Evolutionary conservation across 2,329 filamentous ascomycete species (phyloP).

Genomic region (Colletotrichum aenigma): DNA sequence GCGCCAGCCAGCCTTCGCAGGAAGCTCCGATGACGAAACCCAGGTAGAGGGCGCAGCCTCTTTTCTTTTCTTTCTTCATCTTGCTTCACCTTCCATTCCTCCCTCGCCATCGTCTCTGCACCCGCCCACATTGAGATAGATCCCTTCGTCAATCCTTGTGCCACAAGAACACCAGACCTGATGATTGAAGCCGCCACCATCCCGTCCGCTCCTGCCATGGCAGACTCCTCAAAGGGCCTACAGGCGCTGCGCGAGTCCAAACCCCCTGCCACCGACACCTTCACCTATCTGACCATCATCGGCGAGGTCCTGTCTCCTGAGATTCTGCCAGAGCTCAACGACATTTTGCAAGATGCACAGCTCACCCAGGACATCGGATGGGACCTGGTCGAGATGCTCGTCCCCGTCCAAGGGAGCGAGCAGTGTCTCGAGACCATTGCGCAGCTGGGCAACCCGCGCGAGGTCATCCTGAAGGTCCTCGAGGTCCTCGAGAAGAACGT

Average conservation of each 20-base stretch:
- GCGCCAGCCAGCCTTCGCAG: background rate
- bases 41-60: background rate
- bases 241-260: slow-evolving; percentile 52
- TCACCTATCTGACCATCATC: slow-evolving; percentile 80
- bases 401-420: slow-evolving; percentile 71
- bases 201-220: slow-evolving; percentile 12
- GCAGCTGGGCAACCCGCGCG: slow-evolving; percentile 77
- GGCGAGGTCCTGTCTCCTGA: slow-evolving; percentile 74
- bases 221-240: slow-evolving; percentile 42
- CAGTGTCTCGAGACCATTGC: slow-evolving; percentile 76
- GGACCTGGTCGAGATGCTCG: slow-evolving; percentile 79
- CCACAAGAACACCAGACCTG: background rate
- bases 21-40: slow-evolving; percentile 17
- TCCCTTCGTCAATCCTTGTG: background rate
- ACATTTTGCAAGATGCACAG: slow-evolving; percentile 69
- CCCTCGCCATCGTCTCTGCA: background rate
- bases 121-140: background rate
- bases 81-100: background rate
- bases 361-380: slow-evolving; percentile 81
- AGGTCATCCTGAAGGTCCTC: slow-evolving; percentile 81
- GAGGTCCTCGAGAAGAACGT: slow-evolving; percentile 67
- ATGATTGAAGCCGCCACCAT: slow-evolving; percentile 19
- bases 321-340: slow-evolving; percentile 69
- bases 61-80: slow-evolving; percentile 9
- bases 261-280: slow-evolving; percentile 64